These are phyloP conservation scores for Trichoderma semiorbis DNA, from an alignment of 2,329 filamentous ascomycete species.

Conservation along the genomic window DNA sequence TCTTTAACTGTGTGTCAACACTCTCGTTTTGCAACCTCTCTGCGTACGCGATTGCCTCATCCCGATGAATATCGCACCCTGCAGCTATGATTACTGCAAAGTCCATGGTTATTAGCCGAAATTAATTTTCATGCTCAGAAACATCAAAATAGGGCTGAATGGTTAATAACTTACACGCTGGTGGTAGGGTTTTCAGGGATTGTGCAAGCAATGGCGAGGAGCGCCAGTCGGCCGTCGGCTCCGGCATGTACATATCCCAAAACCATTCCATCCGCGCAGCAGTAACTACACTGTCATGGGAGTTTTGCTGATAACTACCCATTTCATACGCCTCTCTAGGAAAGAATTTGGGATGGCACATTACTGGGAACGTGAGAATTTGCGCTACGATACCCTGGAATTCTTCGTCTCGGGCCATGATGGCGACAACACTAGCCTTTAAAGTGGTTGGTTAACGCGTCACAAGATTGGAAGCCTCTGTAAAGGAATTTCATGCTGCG, in stretches of 20 bases:
- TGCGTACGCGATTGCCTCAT: conserved; percentile 38
- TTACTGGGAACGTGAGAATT: neutral
- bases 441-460: neutral
- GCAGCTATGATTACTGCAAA: conserved; percentile 34
- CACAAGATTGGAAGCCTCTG: neutral
- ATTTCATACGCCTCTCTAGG: neutral
- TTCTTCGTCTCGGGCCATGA: neutral
- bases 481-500: neutral
- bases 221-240: neutral
- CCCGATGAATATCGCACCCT: conserved; percentile 36
- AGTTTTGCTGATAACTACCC: neutral
- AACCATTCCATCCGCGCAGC: neutral
- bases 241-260: neutral
- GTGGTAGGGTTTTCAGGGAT: neutral
- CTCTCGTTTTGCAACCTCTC: conserved; percentile 34
- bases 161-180: neutral
- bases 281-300: neutral
- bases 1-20: conserved; percentile 31
- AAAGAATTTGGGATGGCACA: neutral
- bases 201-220: neutral
- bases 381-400: neutral
- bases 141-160: neutral
- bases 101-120: neutral
- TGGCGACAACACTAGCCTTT: neutral
- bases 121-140: neutral